A percentile compares a stretch with the other conserved stretches of the same genome.
Conservation (phyloP, 495 filamentous ascomycete genomes). For the Aspergillus bertholletiae region DNA sequence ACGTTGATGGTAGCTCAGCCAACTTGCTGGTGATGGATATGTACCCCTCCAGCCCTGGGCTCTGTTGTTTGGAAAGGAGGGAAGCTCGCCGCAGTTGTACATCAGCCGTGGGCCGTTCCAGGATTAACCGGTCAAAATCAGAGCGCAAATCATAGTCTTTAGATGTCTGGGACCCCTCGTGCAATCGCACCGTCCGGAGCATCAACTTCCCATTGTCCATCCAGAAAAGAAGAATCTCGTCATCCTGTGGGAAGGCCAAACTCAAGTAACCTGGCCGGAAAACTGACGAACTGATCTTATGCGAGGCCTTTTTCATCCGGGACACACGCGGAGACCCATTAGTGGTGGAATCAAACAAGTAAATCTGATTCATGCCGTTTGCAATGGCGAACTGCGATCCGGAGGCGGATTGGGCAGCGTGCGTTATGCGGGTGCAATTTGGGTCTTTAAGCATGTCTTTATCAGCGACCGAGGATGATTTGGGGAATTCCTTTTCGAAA, state of each 20-base stretch:
- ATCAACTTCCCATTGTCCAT: slow-evolving; percentile 19
- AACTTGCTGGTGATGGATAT: slow-evolving; percentile 9
- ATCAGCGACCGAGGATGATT: slow-evolving; percentile 12
- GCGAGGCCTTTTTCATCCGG: slow-evolving; percentile 18
- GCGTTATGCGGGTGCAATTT: slow-evolving; percentile 14
- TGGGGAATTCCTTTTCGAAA: slow-evolving; percentile 21
- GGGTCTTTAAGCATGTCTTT: slow-evolving; percentile 9
- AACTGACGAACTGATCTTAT: slow-evolving; percentile 18
- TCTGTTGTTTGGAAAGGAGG: slow-evolving; percentile 11
- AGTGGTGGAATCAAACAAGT: slow-evolving; percentile 20
- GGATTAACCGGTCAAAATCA: slow-evolving; percentile 20
- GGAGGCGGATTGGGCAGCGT: slow-evolving; percentile 23
- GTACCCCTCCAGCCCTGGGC: slow-evolving; percentile 13
- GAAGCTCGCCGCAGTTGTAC: slow-evolving; percentile 11
- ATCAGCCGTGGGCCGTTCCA: slow-evolving; percentile 12
- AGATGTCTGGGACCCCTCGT: slow-evolving; percentile 11
- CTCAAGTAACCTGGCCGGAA: slow-evolving; percentile 19
- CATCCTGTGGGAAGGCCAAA: slow-evolving; percentile 20
- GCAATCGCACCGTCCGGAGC: slow-evolving; percentile 16
- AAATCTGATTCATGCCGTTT: slow-evolving; percentile 21
- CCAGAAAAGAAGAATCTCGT: slow-evolving; percentile 21
- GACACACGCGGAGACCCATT: slow-evolving; percentile 14
- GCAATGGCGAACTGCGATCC: slow-evolving; percentile 19
- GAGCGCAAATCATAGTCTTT: slow-evolving; percentile 22
- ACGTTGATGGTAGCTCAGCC: slow-evolving; percentile 15